These are phyloP conservation scores for Xylaria multiplex DNA, from an alignment of 2,329 filamentous ascomycete genomes.

Conservation along the genomic window DNA sequence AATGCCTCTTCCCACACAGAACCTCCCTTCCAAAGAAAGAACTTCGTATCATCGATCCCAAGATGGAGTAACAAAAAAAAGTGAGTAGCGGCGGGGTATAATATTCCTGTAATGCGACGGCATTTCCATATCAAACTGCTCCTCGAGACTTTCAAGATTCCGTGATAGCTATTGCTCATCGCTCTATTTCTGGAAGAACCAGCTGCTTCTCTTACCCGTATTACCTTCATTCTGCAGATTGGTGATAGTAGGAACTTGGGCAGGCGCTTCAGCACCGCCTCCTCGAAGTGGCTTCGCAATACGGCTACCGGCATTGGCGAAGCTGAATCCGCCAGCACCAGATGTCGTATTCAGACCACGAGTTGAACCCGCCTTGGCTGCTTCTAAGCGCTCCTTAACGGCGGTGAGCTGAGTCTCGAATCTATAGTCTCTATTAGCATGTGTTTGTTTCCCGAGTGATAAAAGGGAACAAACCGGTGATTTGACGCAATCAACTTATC, in stretches of 20 bases:
- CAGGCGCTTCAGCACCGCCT: conserved; percentile 61
- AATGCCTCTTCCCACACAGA: not conserved
- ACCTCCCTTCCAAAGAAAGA: conserved; percentile 1
- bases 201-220: conserved; percentile 74
- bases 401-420: conserved; percentile 97
- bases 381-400: conserved; percentile 97
- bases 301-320: conserved; percentile 69
- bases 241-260: conserved; percentile 65
- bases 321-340: conserved; percentile 75
- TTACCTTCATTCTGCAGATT: conserved; percentile 67
- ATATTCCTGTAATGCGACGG: conserved; percentile 19
- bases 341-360: conserved; percentile 77
- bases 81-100: conserved; percentile 27
- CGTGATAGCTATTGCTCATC: conserved; percentile 7
- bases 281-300: conserved; percentile 76
- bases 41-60: conserved; percentile 11
- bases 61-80: conserved; percentile 20
- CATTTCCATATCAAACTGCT: conserved; percentile 12
- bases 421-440: conserved; percentile 61
- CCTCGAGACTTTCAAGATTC: conserved; percentile 7
- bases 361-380: conserved; percentile 90
- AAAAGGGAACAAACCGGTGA: conserved; percentile 77
- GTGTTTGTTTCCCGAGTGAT: conserved; percentile 22
- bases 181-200: conserved; percentile 73
- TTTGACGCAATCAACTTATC: conserved; percentile 98